Evolutionary conservation across 2,329 filamentous ascomycete species (phyloP).

Genomic region (Sporothrix schenckii): DNA sequence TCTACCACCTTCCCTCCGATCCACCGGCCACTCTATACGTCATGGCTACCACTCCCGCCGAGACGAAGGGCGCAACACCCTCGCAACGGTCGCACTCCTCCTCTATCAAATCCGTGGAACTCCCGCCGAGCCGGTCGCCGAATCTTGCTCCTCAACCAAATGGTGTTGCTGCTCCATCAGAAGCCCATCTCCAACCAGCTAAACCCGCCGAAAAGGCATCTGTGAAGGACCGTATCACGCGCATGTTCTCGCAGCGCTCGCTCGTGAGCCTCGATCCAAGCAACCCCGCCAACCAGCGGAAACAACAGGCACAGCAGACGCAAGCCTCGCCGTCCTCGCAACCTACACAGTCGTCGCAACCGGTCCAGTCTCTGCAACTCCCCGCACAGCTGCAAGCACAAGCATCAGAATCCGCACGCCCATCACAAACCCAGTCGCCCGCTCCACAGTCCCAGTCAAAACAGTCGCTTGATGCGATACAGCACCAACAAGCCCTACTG

Average conservation of each 20-base stretch:
- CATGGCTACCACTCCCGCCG: slow-evolving; percentile 42
- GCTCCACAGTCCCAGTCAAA: slow-evolving; percentile 5
- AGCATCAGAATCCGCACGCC: slow-evolving; percentile 5
- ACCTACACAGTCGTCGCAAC: slow-evolving; percentile 37
- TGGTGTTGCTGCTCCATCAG: slow-evolving; percentile 39
- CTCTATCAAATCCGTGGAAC: slow-evolving; percentile 54
- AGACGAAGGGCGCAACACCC: slow-evolving; percentile 45
- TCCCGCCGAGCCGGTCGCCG: slow-evolving; percentile 47
- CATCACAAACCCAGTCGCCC: slow-evolving; percentile 16
- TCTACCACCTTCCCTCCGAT: not conserved
- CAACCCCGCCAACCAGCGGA: slow-evolving; percentile 22
- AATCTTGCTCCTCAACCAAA: slow-evolving; percentile 47
- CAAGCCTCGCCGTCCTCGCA: slow-evolving; percentile 32
- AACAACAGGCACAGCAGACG: slow-evolving; percentile 31
- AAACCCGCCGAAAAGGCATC: slow-evolving; percentile 58
- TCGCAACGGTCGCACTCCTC: slow-evolving; percentile 55
- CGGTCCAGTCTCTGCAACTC: too few species aligned
- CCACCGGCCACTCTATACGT: not conserved
- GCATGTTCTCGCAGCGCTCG: slow-evolving; percentile 60
- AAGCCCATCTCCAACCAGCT: slow-evolving; percentile 38
- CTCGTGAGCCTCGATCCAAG: slow-evolving; percentile 4
- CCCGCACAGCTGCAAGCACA: slow-evolving; percentile 35
- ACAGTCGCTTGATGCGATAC: not conserved
- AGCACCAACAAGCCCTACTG: slow-evolving; percentile 24
- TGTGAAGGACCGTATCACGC: slow-evolving; percentile 65